These are phyloP conservation scores for Metschnikowia peoriensis DNA, from an alignment of 805 yeast species.

Conservation along the genomic window DNA sequence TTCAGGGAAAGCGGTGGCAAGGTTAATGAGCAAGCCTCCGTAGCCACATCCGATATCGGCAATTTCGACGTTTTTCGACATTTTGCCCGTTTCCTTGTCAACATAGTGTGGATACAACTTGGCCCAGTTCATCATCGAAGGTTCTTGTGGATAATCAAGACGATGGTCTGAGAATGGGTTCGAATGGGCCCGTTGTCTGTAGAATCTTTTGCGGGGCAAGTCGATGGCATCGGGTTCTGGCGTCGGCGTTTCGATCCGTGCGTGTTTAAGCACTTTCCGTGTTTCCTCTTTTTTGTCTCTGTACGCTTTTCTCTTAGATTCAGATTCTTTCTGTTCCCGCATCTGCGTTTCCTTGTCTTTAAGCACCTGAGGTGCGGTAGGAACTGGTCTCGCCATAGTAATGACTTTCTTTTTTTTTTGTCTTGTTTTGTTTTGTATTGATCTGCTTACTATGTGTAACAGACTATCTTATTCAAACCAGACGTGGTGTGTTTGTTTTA, in stretches of 20 bases:
- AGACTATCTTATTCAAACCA: too few species aligned
- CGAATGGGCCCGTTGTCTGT: slow-evolving; percentile 96
- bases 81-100: slow-evolving; percentile 39
- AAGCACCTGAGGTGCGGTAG: slow-evolving; percentile 7
- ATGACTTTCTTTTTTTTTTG: not conserved
- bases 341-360: slow-evolving; percentile 19
- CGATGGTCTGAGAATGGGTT: slow-evolving; percentile 96
- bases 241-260: slow-evolving; percentile 39
- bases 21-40: slow-evolving; percentile 83
- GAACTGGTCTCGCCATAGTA: slow-evolving; percentile 15
- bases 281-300: slow-evolving; percentile 46
- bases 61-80: slow-evolving; percentile 65
- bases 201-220: slow-evolving; percentile 80
- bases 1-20: slow-evolving; percentile 76
- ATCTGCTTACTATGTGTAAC: too few species aligned
- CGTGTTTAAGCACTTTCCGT: slow-evolving; percentile 45
- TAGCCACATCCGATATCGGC: slow-evolving; percentile 98
- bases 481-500: not conserved
- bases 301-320: slow-evolving; percentile 46
- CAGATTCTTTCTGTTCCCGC: slow-evolving; percentile 20
- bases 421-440: too few species aligned
- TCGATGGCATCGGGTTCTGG: slow-evolving; percentile 35
- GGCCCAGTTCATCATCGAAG: slow-evolving; percentile 86
- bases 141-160: slow-evolving; percentile 80
- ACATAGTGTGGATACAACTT: slow-evolving; percentile 64